Percentiles rank a stretch among this genome's conserved stretches.
phyloP scores from a whole-genome alignment of 768 basidiomycete species.

The Russula compacta region DNA sequence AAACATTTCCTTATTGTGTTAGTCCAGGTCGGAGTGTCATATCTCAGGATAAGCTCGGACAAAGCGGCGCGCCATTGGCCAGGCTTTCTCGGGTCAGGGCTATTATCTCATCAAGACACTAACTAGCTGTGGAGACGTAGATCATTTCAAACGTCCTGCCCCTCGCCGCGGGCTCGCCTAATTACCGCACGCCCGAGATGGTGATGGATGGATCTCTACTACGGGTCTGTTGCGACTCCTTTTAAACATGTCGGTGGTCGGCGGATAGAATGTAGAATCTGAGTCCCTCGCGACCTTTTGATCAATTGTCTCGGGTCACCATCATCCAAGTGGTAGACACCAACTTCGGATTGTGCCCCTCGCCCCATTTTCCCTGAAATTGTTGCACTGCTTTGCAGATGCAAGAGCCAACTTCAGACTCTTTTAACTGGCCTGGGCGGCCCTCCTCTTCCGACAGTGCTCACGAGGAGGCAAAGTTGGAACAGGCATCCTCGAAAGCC shows the following conservation, averaged over 20 bases:
- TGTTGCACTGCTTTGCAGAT: constrained; percentile 24
- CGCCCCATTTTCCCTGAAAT: constrained; percentile 14
- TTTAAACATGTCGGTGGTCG: constrained; percentile 20
- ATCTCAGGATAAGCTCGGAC: constrained; percentile 2
- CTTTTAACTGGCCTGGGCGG: constrained; percentile 29
- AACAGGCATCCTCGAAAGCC: constrained; percentile 14
- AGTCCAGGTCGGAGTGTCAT: constrained; percentile 17
- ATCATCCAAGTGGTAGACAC: constrained; percentile 24
- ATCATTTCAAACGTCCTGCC: constrained; percentile 13
- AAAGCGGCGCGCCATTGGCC: constrained; percentile 10
- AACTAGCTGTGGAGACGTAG: constrained; percentile 12
- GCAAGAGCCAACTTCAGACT: constrained; percentile 20
- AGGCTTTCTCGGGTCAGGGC: constrained; percentile 8
- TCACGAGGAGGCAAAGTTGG: constrained; percentile 12
- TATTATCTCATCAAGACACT: constrained; percentile 14
- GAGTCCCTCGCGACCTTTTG: constrained; percentile 29
- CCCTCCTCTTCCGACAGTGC: constrained; percentile 21
- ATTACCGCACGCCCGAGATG: constrained; percentile 15
- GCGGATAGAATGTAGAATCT: constrained; percentile 21
- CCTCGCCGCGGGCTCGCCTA: constrained; percentile 22
- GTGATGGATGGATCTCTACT: constrained; percentile 20
- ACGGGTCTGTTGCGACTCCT: constrained; percentile 22
- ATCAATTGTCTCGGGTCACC: constrained; percentile 25
- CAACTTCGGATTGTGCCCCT: constrained; percentile 14
- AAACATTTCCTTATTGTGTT: constrained; percentile 16